Base-by-base conservation (phyloP, 495 filamentous ascomycete genomes). In the Hamigera avellanea region DNA sequence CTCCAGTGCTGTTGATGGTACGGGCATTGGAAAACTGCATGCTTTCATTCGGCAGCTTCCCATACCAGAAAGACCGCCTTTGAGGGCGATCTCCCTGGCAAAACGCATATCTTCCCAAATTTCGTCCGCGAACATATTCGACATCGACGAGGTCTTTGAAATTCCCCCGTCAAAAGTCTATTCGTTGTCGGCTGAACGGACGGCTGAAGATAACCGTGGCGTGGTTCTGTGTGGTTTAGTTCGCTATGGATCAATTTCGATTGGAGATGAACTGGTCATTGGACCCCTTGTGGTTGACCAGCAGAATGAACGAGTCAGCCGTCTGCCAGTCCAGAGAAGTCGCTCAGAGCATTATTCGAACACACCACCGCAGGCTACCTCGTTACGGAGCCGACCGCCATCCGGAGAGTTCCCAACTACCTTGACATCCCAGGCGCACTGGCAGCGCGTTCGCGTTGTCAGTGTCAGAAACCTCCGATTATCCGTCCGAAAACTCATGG, bases 391-490 rank as follows among this genome's bases (percentile, higher is more conserved):
- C 40, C 49, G 56, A 18, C 53, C 59, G 7, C 29, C 47, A 1
- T 59, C 62, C 5, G 48, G 49, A 8, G 59, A 61, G 7, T 54
- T 57, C 32, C 56, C 62, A 19, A 45, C 50, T 7, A 60, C 39
- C 28, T 30, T 15, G 28, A 16, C 49, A 12, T 36, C 40, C 6
- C 55, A 61, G 33, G 53, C 55, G 27, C 57, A 81, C 52, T 94
- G 85, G 85, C 76, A 81, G 30, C 67, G 62, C 13, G 80, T 85
- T n/a, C 74, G 67, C 14, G 77, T 95, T 32, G 72, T 84, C 32
- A 94, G 86, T 41, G 77, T 95, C 19, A 80, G 93, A 14, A 87
- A 93, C 45, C 68, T 98, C 6, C 75, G 93, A 13, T 66, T 95
- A 4, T 84, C 91, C 0, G 85, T 93, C 2, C 81, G 76, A 32